These are phyloP conservation scores for Casuarina glauca DNA, from an alignment of 306 rosid genomes.

Conservation along the genomic window DNA sequence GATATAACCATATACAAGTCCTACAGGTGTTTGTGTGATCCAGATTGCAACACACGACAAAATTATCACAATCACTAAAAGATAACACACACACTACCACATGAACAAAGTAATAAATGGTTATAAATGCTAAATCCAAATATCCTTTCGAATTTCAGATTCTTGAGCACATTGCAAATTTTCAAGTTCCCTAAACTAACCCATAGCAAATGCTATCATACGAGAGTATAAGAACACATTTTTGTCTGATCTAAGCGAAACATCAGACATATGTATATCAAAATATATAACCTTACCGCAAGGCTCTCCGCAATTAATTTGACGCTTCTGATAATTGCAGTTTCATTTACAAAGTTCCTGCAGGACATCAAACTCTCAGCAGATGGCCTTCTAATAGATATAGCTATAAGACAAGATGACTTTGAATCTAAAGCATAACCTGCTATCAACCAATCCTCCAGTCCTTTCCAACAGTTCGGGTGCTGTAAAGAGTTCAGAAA, in stretches of 20 bases:
- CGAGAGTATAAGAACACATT: neutral
- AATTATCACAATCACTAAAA: neutral
- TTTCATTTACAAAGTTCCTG: conserved; percentile 75
- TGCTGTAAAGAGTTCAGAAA: conserved; percentile 75
- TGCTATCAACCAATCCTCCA: conserved; percentile 85
- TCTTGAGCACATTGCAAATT: neutral
- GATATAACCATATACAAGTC: neutral
- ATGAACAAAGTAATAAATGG: neutral
- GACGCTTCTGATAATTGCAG: conserved; percentile 70
- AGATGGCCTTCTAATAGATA: conserved; percentile 26
- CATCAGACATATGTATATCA: neutral
- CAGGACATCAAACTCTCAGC: conserved; percentile 43
- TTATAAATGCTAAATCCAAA: neutral
- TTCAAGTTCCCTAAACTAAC: neutral
- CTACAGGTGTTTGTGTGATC: neutral
- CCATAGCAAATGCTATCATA: neutral
- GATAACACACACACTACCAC: neutral
- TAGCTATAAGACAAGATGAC: conserved; percentile 18
- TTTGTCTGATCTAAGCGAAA: neutral
- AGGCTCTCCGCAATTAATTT: conserved; percentile 95
- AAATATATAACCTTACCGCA: conserved; percentile 58
- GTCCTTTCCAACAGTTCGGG: conserved; percentile 85
- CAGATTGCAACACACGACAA: neutral
- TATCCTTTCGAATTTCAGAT: neutral
- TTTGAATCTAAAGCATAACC: conserved; percentile 44